phyloP scores from a whole-genome alignment of 192 early-diverging fungal genomes.

The Coemansia sp. region DNA sequence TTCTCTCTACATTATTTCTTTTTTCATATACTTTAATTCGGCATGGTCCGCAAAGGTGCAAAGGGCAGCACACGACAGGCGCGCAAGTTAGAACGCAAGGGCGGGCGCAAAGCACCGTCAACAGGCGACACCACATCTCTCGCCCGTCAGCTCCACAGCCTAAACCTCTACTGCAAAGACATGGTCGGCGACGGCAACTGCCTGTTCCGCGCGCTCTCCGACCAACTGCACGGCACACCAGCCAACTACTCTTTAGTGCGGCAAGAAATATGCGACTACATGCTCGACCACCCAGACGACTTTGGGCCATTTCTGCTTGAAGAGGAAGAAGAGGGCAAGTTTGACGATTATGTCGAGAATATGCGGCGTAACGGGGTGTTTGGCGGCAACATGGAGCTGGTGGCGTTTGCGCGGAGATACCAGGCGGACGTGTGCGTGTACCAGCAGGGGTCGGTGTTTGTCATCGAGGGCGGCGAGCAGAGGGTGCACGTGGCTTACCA shows the following conservation, averaged over 20 bases:
- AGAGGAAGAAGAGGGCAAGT: conserved; percentile 57
- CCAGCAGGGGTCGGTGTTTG: conserved; percentile 55
- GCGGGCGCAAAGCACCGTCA: too few relatives aligned
- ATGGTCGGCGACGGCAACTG: conserved; percentile 75
- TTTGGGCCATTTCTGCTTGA: conserved; percentile 68
- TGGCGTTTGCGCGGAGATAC: conserved; percentile 66
- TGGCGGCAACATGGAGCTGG: conserved; percentile 74
- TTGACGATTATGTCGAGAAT: conserved; percentile 56
- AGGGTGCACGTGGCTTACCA: conserved; percentile 72
- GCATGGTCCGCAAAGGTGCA: too few relatives aligned
- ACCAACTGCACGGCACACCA: conserved; percentile 64
- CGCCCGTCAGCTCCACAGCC: too few relatives aligned
- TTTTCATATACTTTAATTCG: too few relatives aligned
- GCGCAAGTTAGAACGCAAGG: too few relatives aligned
- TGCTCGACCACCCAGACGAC: conserved; percentile 56
- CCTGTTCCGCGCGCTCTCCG: conserved; percentile 64
- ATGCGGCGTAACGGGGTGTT: conserved; percentile 63
- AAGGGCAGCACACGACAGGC: too few relatives aligned
- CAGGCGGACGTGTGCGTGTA: conserved; percentile 50
- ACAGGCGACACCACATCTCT: too few relatives aligned
- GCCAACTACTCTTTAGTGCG: conserved; percentile 56
- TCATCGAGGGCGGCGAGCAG: conserved; percentile 60
- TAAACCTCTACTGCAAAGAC: conserved; percentile 58
- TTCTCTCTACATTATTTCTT: too few relatives aligned
- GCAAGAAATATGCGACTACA: conserved; percentile 60